Conservation (phyloP, 2,329 filamentous ascomycete species). For the Calonectria pseudoreteaudii region DNA sequence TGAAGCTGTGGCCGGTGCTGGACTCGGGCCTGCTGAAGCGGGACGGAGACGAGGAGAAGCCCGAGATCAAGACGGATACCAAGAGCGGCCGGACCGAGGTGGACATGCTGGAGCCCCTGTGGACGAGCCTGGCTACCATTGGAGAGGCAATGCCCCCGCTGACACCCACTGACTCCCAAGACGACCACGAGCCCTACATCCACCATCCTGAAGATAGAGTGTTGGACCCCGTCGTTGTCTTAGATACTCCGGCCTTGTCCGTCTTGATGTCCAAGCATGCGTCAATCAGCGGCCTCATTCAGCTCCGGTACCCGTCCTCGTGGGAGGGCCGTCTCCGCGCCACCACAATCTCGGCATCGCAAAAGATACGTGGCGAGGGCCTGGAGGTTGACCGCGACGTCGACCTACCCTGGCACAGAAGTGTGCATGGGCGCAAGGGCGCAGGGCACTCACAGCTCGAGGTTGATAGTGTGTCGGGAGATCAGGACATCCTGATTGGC, state of each 20-base stretch:
- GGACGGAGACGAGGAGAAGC: constrained; percentile 25
- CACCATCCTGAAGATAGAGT: constrained; percentile 23
- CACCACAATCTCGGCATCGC: constrained; percentile 53
- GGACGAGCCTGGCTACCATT: constrained; percentile 44
- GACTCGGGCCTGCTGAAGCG: constrained; percentile 37
- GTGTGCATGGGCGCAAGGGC: constrained; percentile 56
- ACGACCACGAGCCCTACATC: constrained; percentile 36
- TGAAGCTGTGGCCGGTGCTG: constrained; percentile 59
- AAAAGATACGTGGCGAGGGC: constrained; percentile 56
- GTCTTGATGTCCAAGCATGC: constrained; percentile 56
- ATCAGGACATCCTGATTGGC: constrained; percentile 45
- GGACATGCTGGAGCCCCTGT: constrained; percentile 57
- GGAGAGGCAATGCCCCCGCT: constrained; percentile 23
- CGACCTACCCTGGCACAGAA: constrained; percentile 45
- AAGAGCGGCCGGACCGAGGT: constrained; percentile 58
- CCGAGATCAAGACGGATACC: constrained; percentile 54
- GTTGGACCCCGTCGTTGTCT: background rate
- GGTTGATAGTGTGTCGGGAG: constrained; percentile 47
- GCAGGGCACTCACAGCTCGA: constrained; percentile 48
- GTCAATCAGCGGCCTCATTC: constrained; percentile 58
- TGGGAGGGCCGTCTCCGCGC: constrained; percentile 62
- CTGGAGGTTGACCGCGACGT: constrained; percentile 54
- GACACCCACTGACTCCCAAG: constrained; percentile 27
- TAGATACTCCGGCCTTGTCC: constrained; percentile 41
- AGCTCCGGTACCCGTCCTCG: constrained; percentile 57